These are phyloP conservation scores for Solanum ossicruentum DNA, from an alignment of 257 asterid genomes.

Conservation along the genomic window DNA sequence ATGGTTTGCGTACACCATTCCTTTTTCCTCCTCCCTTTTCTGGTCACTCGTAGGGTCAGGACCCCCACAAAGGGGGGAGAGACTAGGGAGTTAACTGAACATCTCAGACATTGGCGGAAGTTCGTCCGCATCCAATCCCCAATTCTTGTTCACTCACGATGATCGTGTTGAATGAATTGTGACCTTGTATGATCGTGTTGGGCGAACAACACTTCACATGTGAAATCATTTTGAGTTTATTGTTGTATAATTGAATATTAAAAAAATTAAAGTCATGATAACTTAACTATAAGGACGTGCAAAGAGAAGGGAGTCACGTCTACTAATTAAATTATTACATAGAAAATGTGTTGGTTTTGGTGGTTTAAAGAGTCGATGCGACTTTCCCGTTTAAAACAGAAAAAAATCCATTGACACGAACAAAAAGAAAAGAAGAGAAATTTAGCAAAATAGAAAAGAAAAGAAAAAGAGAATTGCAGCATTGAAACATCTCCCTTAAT, in stretches of 20 bases:
- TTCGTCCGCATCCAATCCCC: too few species aligned
- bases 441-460: background rate
- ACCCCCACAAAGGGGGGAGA: too few species aligned
- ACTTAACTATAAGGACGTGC: background rate
- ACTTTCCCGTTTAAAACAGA: conserved; percentile 19
- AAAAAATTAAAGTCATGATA: background rate
- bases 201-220: background rate
- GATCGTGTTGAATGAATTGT: too few species aligned
- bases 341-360: background rate
- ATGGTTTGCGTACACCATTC: background rate
- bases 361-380: conserved; percentile 10
- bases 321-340: background rate
- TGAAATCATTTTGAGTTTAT: background rate
- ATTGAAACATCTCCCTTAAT: background rate
- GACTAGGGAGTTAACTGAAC: too few species aligned
- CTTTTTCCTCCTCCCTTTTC: too few species aligned
- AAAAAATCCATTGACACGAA: background rate
- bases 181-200: too few species aligned
- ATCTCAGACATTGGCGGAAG: too few species aligned
- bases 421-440: background rate
- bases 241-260: background rate
- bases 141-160: too few species aligned
- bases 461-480: background rate
- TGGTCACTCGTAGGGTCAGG: too few species aligned
- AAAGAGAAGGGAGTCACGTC: conserved; percentile 8